A percentile compares a stretch with the other conserved stretches of the same genome.
Evolutionary conservation across 768 basidiomycete genomes (phyloP).

Genomic region (Mycena amicta): DNA sequence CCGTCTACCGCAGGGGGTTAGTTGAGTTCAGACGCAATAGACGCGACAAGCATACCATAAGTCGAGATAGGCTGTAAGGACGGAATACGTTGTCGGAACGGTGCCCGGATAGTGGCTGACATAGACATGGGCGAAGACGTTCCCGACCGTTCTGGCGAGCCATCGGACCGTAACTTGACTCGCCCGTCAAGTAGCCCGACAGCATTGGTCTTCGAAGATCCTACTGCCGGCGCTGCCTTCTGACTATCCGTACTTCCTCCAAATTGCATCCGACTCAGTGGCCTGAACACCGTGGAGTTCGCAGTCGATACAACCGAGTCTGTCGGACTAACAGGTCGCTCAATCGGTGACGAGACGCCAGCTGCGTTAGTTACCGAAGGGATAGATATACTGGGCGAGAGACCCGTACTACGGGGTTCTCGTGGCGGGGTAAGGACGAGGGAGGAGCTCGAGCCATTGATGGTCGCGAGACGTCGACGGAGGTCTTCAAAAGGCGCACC

Average conservation of each 20-base stretch:
- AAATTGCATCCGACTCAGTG: slow-evolving; percentile 64
- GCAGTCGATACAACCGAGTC: slow-evolving; percentile 78
- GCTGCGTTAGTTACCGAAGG: slow-evolving; percentile 33
- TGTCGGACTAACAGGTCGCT: slow-evolving; percentile 77
- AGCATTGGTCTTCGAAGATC: slow-evolving; percentile 82
- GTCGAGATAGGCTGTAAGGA: slow-evolving; percentile 66
- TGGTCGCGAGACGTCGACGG: slow-evolving; percentile 70
- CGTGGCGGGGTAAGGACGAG: slow-evolving; percentile 48
- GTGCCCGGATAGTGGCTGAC: slow-evolving; percentile 55
- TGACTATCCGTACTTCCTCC: slow-evolving; percentile 68
- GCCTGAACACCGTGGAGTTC: slow-evolving; percentile 63
- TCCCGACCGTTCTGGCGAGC: slow-evolving; percentile 74
- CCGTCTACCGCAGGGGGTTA: slow-evolving; percentile 61
- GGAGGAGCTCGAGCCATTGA: slow-evolving; percentile 74
- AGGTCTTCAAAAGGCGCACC: slow-evolving; percentile 78
- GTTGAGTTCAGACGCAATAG: not conserved
- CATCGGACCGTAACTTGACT: slow-evolving; percentile 63
- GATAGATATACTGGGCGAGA: slow-evolving; percentile 29
- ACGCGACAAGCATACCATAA: slow-evolving; percentile 52
- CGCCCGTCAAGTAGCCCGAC: slow-evolving; percentile 82
- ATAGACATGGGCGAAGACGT: slow-evolving; percentile 75
- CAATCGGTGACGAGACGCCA: slow-evolving; percentile 35
- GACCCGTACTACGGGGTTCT: slow-evolving; percentile 41
- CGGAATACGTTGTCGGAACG: slow-evolving; percentile 48
- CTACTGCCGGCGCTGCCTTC: slow-evolving; percentile 89